Conservation (phyloP, 2,329 filamentous ascomycete genomes). For the Apiospora rasikravindrae region DNA sequence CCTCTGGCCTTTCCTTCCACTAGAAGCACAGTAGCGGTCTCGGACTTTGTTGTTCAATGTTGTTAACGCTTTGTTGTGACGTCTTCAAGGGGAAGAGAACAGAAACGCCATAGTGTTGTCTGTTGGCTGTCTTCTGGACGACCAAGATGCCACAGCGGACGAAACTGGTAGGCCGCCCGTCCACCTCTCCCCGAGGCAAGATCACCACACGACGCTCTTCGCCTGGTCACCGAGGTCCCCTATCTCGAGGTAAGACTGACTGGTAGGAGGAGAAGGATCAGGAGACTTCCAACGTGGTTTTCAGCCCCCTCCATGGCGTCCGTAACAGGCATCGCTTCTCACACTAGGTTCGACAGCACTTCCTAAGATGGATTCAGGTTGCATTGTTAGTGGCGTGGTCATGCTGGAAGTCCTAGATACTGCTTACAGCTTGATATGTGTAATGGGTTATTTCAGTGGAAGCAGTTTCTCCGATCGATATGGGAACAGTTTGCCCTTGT, state of each 20-base stretch:
- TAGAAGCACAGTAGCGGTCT: too few relatives aligned
- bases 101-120: too few relatives aligned
- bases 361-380: not conserved
- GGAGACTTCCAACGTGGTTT: not conserved
- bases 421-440: not conserved
- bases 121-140: too few relatives aligned
- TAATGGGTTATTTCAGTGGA: not conserved
- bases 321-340: not conserved
- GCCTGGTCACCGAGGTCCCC: not conserved
- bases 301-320: not conserved
- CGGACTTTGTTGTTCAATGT: too few relatives aligned
- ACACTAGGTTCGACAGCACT: not conserved
- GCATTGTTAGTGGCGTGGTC: not conserved
- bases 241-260: not conserved
- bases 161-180: not conserved
- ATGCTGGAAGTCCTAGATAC: not conserved
- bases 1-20: too few relatives aligned
- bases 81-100: not conserved
- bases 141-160: not conserved
- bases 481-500: not conserved
- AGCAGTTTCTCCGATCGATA: not conserved
- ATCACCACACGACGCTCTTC: not conserved
- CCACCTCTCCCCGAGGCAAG: not conserved
- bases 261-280: not conserved
- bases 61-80: too few relatives aligned